These are phyloP conservation scores for Lenwebbia sp. DNA, from an alignment of 345 rosid species.

Conservation along the genomic window DNA sequence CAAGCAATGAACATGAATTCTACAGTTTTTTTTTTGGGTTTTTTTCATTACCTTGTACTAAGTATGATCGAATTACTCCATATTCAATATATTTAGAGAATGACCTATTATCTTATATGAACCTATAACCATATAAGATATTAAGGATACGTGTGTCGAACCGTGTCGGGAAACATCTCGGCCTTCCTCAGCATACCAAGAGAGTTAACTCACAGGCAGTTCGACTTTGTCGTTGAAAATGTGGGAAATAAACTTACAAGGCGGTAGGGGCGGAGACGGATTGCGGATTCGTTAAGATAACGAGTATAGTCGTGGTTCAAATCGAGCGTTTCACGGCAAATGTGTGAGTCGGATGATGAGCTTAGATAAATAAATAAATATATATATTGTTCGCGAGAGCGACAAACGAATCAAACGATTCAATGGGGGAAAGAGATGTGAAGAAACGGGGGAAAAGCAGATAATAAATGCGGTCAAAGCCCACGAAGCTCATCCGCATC, in stretches of 20 bases:
- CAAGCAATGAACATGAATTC: not conserved
- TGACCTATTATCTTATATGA: not conserved
- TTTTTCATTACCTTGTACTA: not conserved
- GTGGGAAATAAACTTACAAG: not conserved
- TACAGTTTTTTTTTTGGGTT: not conserved
- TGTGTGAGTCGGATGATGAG: not conserved
- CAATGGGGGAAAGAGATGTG: not conserved
- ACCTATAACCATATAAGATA: no score
- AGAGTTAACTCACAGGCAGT: not conserved
- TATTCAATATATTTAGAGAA: not conserved
- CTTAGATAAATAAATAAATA: not conserved
- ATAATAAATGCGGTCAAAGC: not conserved
- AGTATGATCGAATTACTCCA: not conserved
- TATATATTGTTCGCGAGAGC: not conserved
- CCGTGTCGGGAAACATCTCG: not conserved
- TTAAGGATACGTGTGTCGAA: not conserved
- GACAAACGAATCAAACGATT: not conserved
- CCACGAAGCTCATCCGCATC: not conserved
- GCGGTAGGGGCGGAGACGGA: not conserved
- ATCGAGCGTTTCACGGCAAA: not conserved
- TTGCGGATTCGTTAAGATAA: no score
- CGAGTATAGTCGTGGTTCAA: not conserved
- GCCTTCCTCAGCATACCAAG: not conserved
- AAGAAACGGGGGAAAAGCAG: not conserved
- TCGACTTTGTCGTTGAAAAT: not conserved